Percentiles rank a stretch among this genome's conserved stretches.
Conservation (phyloP, 148 eudicot genomes). For the Fagopyrum homotropicum region DNA sequence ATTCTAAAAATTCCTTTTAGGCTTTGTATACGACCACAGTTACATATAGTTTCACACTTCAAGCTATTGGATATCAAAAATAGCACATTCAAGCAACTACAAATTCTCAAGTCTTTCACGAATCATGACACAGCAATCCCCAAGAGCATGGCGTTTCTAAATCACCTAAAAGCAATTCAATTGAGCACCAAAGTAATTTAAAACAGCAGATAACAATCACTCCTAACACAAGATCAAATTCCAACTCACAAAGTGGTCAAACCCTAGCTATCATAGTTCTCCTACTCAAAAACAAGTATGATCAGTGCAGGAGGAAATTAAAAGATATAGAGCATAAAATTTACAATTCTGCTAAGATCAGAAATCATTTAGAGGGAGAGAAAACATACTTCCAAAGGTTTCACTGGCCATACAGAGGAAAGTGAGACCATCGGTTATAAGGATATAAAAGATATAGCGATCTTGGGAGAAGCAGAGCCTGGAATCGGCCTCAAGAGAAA, state of each 20-base stretch:
- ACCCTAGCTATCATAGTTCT: background rate
- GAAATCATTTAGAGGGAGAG: background rate
- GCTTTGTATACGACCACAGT: too few relatives aligned
- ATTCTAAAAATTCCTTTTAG: too few relatives aligned
- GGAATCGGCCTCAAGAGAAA: slow-evolving; percentile 54
- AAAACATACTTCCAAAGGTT: slow-evolving; percentile 72
- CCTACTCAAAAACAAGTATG: background rate
- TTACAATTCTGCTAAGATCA: too few relatives aligned
- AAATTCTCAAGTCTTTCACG: too few relatives aligned
- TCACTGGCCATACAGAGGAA: slow-evolving; percentile 97
- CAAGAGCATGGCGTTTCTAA: background rate
- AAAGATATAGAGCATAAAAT: background rate
- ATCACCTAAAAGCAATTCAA: too few relatives aligned
- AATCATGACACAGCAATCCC: background rate
- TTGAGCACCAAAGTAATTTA: too few relatives aligned
- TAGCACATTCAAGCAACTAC: background rate
- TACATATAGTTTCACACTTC: too few relatives aligned
- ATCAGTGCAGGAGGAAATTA: background rate
- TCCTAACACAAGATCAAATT: background rate
- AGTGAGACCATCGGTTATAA: slow-evolving; percentile 57
- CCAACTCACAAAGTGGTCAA: background rate
- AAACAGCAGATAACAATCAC: too few relatives aligned
- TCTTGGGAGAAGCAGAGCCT: slow-evolving; percentile 90
- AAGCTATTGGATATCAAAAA: too few relatives aligned
- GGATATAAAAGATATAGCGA: slow-evolving; percentile 83